Evolutionary conservation across 371 early-diverging fungal species (phyloP).

Genomic region (Circinella umbellata): DNA sequence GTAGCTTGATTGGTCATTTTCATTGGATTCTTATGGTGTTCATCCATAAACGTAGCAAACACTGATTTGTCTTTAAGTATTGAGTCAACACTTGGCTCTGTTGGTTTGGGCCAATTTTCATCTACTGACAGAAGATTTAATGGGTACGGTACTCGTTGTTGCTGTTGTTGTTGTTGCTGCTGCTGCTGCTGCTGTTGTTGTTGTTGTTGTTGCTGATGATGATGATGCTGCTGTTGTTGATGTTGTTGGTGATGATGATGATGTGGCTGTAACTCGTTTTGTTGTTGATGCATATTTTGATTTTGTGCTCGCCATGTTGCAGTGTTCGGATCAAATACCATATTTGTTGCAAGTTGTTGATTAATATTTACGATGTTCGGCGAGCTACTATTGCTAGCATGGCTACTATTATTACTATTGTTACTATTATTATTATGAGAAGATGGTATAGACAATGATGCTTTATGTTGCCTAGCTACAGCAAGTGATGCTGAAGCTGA

Average conservation of each 20-base stretch:
- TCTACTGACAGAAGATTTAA: conserved; percentile 15
- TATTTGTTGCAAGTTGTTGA: conserved; percentile 9
- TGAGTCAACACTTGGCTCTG: conserved; percentile 18
- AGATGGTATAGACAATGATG: conserved; percentile 1
- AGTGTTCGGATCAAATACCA: conserved; percentile 3
- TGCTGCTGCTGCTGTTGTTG: conserved; percentile 14
- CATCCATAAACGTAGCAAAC: conserved; percentile 12
- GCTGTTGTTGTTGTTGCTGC: conserved; percentile 17
- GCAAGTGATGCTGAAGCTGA: conserved; percentile 1
- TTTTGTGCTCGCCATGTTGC: not conserved
- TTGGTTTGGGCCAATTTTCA: conserved; percentile 13
- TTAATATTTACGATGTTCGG: not conserved
- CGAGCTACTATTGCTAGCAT: not conserved
- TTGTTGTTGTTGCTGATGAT: not conserved
- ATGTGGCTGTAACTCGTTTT: not conserved
- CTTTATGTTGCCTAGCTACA: conserved; percentile 2
- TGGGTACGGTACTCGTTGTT: conserved; percentile 12
- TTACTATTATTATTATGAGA: not conserved
- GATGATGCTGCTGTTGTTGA: too few species aligned
- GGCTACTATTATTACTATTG: not conserved
- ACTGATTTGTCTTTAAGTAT: conserved; percentile 10
- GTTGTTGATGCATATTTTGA: not conserved
- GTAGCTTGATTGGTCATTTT: conserved; percentile 4
- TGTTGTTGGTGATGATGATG: too few species aligned
- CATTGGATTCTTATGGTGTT: conserved; percentile 3